Percentiles rank a stretch among this genome's conserved stretches.
Evolutionary conservation across 1,284 basidiomycete species (phyloP).

Genomic region (Takashimella tepidaria): DNA sequence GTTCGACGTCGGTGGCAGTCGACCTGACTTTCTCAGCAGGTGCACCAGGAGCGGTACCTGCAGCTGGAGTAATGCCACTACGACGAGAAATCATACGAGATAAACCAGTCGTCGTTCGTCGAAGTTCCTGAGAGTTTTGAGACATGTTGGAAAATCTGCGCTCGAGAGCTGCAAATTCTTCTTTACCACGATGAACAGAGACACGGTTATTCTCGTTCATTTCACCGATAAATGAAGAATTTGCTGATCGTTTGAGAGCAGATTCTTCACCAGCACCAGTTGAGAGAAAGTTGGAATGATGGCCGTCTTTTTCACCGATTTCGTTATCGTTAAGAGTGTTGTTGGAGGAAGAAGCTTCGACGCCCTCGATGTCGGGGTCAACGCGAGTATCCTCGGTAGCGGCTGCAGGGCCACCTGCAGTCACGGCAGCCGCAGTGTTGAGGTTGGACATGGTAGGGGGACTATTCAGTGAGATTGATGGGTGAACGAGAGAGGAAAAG

Average conservation of each 20-base stretch:
- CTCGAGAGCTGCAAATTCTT: constrained; percentile 42
- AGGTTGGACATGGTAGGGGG: neutral
- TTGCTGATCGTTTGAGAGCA: constrained; percentile 15
- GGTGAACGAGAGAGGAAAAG: neutral
- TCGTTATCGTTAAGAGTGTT: constrained; percentile 2
- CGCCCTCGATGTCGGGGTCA: neutral
- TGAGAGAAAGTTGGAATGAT: constrained; percentile 1
- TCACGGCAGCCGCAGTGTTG: neutral
- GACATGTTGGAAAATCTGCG: constrained; percentile 38
- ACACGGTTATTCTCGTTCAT: constrained; percentile 29
- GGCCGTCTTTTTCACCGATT: constrained; percentile 9
- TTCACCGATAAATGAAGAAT: constrained; percentile 34
- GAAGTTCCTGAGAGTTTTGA: constrained; percentile 31
- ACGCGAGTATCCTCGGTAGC: neutral
- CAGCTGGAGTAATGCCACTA: neutral
- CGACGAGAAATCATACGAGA: constrained; percentile 17
- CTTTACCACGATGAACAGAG: constrained; percentile 33
- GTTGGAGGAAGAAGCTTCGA: neutral
- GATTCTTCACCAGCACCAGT: neutral
- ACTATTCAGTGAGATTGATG: neutral
- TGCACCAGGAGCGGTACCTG: neutral
- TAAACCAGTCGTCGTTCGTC: constrained; percentile 26
- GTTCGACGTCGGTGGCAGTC: constrained; percentile 26
- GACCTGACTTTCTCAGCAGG: constrained; percentile 1
- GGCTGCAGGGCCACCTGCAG: neutral